Percentiles rank a stretch among this genome's conserved stretches.
phyloP scores from a whole-genome alignment of 345 rosid species.

The Syzygium grande region DNA sequence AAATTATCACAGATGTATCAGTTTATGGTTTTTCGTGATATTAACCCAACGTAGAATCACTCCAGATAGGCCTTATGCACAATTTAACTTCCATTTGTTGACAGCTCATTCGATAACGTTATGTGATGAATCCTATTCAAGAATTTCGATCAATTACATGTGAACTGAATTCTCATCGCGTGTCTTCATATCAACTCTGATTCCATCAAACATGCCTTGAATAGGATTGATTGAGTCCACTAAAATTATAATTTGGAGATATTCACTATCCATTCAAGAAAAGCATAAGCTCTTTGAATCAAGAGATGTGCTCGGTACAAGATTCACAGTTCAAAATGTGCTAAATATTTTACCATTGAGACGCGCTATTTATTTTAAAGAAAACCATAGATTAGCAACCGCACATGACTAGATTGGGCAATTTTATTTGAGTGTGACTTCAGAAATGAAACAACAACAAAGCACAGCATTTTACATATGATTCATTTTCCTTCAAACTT shows the following conservation, averaged over 20 bases:
- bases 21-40: no score
- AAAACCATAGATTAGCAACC: background rate
- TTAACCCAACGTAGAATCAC: background rate
- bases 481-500: background rate
- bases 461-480: background rate
- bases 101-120: background rate
- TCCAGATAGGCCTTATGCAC: background rate
- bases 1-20: no score
- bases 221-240: background rate
- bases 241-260: background rate
- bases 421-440: background rate
- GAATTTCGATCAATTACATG: background rate
- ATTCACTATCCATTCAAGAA: background rate
- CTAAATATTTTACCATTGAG: background rate
- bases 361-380: background rate
- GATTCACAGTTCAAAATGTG: background rate
- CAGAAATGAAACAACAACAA: background rate
- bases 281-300: rapidly evolving
- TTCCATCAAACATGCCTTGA: background rate
- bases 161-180: background rate
- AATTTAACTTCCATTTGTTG: no score
- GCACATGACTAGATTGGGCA: background rate
- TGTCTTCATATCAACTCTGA: background rate
- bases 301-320: background rate
- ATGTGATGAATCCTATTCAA: background rate